Base-by-base conservation (phyloP, 441 rosid genomes). In the Melastoma candidum region DNA sequence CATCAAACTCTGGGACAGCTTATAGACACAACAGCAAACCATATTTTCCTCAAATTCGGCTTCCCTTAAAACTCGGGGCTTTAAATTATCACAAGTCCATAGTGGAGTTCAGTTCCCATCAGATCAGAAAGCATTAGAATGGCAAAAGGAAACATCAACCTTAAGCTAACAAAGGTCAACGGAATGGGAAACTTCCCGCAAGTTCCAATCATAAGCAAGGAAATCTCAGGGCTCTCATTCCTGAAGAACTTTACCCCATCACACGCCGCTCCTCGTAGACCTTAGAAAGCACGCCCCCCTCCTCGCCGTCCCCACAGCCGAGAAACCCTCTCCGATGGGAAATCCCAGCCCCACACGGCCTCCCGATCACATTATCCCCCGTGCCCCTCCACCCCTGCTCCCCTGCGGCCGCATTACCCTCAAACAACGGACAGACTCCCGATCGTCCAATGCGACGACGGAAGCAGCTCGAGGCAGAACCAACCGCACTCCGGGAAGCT, bases 271-370 rank as follows among this genome's bases (percentile, higher is more conserved):
- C 98, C 73, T 92, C 90, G 26, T 92, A 81, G 68, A 88, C 82
- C 65, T 82, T 92, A 1, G 95, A 84, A 44, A 92, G 57, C 65
- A 73, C 82, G 53, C 78, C 75, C 8, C 85, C 95, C 72, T 85
- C 97, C 59, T 92, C 98, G 0, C 95, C 95, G 47, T 92, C 97
- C 39, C 98, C 97, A 36, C 92, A 84, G n/a, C 98, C 98, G 52
- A 88, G 81, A 77, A 93, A 88, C 49, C 53, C 79, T 66, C 97
- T 79, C 60, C 73, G 77, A 36, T 78, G 98, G 44, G 41, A 27
- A 53, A 68, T 2, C 32, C 54, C 14, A 11, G 46, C 48, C 46
- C 59, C 58, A 44, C 49, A 53, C 6, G 59, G 50, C 44, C 60
- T 56, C 36, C 68, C 70, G n/a, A 48, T 46, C 5, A 65, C 7